Evolutionary conservation across 176 grass and related monocot species (phyloP), one percentile per base, ranked within the genome.

Genomic region (Avena eriantha): DNA sequence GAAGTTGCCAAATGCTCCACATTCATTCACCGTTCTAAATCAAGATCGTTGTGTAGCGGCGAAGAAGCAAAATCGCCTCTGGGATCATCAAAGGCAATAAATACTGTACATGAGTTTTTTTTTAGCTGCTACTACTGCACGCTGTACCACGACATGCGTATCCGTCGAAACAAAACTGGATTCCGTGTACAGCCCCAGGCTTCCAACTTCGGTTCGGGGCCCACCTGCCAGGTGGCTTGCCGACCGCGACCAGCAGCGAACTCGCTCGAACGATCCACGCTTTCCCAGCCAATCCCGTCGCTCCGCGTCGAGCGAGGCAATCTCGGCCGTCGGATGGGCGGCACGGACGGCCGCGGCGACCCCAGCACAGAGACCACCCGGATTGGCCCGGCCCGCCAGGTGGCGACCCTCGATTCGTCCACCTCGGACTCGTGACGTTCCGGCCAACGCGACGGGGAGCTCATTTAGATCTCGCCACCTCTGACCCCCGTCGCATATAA

Each of bases 401-500:
- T 49, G 90, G 4, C 82, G 0, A 0, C 0, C 1, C 1, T 1
- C 35, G 0, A 93, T 22, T 93, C 81, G 91, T 73, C 87, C 88
- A 93, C 33, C 17, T 90, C 26, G 29, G 84, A 54, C 61, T 0
- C 59, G 39, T 90, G 91, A 92, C 87, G 88, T 73, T 77, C 85
- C 85, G 80, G 70, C 81, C 80, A 87, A 13, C 87, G 84, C 91
- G 59, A 80, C 54, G 51, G 43, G 51, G 24, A 10, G 51, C 48
- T 14, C 71, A 33, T 23, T 1, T 45, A 10, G 72, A 75, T 75
- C 72, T 76, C 45, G 46, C 41, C 41, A 7, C 68, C 35, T n/a
- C 61, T 24, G 24, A 10, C 63, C 26, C 63, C 63, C 16, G 51
- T 54, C 58, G 66, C 2, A n/a, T 89, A 92, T 88, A 92, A 92